Conservation (phyloP, 176 grass and related monocot species). For the Lolium rigidum region DNA sequence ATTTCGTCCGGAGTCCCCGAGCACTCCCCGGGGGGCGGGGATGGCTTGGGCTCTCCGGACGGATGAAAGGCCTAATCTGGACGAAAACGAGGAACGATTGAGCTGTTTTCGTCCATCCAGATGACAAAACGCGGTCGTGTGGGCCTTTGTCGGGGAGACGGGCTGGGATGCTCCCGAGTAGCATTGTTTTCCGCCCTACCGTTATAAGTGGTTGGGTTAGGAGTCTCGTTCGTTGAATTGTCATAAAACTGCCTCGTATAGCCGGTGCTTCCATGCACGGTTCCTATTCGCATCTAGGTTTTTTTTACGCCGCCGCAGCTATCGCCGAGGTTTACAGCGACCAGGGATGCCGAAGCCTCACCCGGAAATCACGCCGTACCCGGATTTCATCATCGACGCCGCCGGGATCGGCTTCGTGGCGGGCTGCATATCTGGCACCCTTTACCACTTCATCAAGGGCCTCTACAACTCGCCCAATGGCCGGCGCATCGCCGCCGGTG, state of each 20-base stretch:
- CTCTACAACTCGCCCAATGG: conserved; percentile 58
- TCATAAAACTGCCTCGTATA: not conserved
- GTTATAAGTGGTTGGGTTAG: no score
- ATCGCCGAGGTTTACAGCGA: not conserved
- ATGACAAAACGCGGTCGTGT: no score
- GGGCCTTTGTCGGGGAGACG: no score
- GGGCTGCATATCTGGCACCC: conserved; percentile 58
- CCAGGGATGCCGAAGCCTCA: not conserved
- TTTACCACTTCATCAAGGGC: conserved; percentile 65
- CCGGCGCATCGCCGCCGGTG: conserved; percentile 51
- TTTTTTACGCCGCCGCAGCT: not conserved
- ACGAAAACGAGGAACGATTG: no score
- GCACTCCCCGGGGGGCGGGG: no score
- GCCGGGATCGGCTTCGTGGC: conserved; percentile 48
- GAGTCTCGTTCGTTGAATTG: not conserved
- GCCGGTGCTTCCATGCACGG: not conserved
- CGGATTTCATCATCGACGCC: conserved; percentile 61
- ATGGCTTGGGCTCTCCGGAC: no score
- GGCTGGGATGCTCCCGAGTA: no score
- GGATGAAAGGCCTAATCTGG: no score
- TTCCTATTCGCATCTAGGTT: not conserved
- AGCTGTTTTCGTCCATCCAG: no score
- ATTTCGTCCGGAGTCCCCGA: no score
- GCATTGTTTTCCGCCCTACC: no score
- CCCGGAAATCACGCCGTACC: conserved; percentile 43